These are phyloP conservation scores for Grigorovia humatica DNA, from an alignment of 805 yeast species.

Conservation along the genomic window DNA sequence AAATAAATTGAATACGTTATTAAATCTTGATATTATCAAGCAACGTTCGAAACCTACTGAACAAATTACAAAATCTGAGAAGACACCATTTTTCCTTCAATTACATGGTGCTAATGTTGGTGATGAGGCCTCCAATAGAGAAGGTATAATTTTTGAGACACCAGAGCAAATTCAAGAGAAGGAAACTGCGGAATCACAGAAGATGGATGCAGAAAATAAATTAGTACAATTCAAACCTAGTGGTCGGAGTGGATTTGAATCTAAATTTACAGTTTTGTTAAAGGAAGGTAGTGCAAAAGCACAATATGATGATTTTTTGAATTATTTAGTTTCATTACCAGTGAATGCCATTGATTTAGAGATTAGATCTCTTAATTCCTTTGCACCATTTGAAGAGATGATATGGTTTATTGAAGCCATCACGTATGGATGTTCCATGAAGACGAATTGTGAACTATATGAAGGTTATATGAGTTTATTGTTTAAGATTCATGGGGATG, in stretches of 20 bases:
- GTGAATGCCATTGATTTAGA: conserved; percentile 81
- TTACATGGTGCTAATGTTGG: conserved; percentile 59
- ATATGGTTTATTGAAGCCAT: conserved; percentile 58
- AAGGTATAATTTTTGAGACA: conserved; percentile 24
- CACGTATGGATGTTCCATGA: conserved; percentile 43
- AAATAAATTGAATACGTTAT: conserved; percentile 63
- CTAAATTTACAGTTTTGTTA: conserved; percentile 57
- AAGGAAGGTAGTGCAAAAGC: conserved; percentile 41
- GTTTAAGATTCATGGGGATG: conserved; percentile 74
- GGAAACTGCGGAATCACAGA: conserved; percentile 11
- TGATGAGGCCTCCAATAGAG: conserved; percentile 45
- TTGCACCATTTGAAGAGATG: conserved; percentile 61
- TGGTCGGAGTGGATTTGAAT: conserved; percentile 46
- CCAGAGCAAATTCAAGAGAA: conserved; percentile 9
- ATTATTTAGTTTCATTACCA: conserved; percentile 45
- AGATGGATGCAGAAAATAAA: conserved; percentile 23
- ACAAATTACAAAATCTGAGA: conserved; percentile 74
- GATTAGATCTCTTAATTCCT: conserved; percentile 62
- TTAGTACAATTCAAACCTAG: conserved; percentile 19
- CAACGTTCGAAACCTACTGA: conserved; percentile 84
- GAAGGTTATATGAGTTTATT: conserved; percentile 74
- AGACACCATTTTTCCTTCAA: conserved; percentile 72
- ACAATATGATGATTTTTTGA: conserved; percentile 39
- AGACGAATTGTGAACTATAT: conserved; percentile 60
- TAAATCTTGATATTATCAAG: conserved; percentile 75